Conservation (phyloP, 78 protist species). For the Dictyostelium intermedium region DNA sequence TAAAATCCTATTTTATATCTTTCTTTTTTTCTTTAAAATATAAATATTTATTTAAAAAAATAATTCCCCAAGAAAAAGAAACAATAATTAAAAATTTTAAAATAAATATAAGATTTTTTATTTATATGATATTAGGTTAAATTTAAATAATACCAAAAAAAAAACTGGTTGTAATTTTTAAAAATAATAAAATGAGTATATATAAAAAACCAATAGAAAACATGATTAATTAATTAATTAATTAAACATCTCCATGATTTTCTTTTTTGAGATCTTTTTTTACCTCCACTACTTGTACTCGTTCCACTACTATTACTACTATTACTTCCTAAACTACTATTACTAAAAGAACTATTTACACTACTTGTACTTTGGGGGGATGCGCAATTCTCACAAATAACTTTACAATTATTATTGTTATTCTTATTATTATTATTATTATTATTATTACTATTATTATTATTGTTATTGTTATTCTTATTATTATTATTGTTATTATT, state of each 20-base stretch:
- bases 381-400: neutral
- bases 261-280: neutral
- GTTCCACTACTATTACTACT: neutral
- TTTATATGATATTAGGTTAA: neutral
- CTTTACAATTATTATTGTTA: neutral
- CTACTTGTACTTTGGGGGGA: neutral
- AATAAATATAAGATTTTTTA: neutral
- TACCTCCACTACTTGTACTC: neutral
- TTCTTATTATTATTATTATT: neutral
- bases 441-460: neutral
- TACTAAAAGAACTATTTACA: constrained; percentile 11
- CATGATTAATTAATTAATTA: neutral
- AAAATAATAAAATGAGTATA: neutral
- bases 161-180: neutral
- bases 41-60: too few species aligned
- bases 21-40: too few species aligned
- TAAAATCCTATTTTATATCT: too few species aligned
- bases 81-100: too few species aligned
- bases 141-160: neutral
- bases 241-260: neutral
- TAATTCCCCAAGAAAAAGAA: too few species aligned
- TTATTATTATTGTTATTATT: neutral
- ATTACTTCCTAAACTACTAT: constrained; percentile 6
- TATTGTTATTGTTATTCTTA: neutral
- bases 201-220: neutral